Conservation (phyloP, 768 basidiomycete genomes). For the Pleurotus salmoneostramineus region DNA sequence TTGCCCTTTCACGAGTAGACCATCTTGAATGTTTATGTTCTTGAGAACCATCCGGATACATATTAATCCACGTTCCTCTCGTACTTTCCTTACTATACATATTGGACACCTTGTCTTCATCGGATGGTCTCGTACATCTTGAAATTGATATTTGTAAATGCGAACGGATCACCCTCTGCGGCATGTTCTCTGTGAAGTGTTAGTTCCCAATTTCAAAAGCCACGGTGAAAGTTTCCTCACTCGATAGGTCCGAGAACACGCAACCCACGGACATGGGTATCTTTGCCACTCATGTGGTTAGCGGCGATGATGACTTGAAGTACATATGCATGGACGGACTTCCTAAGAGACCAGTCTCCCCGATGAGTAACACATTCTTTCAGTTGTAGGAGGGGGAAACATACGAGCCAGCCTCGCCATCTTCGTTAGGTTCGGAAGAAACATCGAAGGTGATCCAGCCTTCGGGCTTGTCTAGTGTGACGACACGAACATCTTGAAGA, state of each 20-base stretch:
- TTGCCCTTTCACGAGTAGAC: slow-evolving; percentile 3
- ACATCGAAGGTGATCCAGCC: slow-evolving; percentile 92
- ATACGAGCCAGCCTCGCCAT: slow-evolving; percentile 70
- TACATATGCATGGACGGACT: slow-evolving; percentile 85
- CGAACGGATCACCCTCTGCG: slow-evolving; percentile 66
- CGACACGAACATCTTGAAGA: slow-evolving; percentile 84
- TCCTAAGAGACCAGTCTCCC: slow-evolving; percentile 39
- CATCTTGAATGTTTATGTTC: neutral
- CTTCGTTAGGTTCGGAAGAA: slow-evolving; percentile 74
- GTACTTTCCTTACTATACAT: neutral
- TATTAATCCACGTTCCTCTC: neutral
- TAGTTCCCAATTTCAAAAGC: neutral
- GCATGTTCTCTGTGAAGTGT: slow-evolving; percentile 32
- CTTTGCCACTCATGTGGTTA: slow-evolving; percentile 98
- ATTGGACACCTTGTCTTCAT: slow-evolving; percentile 22
- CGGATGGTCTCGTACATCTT: slow-evolving; percentile 80
- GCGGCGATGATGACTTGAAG: slow-evolving; percentile 86
- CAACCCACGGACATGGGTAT: slow-evolving; percentile 94
- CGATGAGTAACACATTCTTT: neutral
- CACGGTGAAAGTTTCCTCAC: slow-evolving; percentile 31
- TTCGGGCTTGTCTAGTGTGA: slow-evolving; percentile 86
- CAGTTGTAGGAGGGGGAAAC: slow-evolving; percentile 21
- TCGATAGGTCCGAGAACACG: slow-evolving; percentile 82
- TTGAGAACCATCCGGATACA: neutral
- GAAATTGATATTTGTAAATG: slow-evolving; percentile 60